phyloP scores from a whole-genome alignment of 2,329 filamentous ascomycete genomes.

The Claviceps lovelessii region DNA sequence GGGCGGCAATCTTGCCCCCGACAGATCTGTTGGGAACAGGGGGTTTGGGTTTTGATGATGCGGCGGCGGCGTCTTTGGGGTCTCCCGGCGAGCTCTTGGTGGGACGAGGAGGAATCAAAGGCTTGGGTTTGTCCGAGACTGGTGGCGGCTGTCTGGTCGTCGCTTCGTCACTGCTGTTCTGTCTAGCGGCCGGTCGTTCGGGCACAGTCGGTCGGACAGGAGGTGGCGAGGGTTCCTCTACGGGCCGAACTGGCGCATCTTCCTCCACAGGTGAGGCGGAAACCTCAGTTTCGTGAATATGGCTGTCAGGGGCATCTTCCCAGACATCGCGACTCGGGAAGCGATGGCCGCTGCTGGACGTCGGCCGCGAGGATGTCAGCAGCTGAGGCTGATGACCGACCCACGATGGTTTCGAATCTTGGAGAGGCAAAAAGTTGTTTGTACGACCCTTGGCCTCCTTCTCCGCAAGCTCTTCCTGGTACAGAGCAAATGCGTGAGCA shows the following conservation, averaged over 20 bases:
- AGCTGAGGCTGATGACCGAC: constrained; percentile 34
- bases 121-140: constrained; percentile 42
- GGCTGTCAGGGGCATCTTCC: constrained; percentile 83
- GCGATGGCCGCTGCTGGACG: constrained; percentile 45
- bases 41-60: constrained; percentile 60
- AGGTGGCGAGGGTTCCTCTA: constrained; percentile 24
- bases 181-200: constrained; percentile 39
- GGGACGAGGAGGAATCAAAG: constrained; percentile 46
- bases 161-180: constrained; percentile 22
- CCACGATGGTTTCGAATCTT: constrained; percentile 29
- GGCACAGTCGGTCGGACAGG: constrained; percentile 33
- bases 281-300: constrained; percentile 65
- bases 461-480: constrained; percentile 51
- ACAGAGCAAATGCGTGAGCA: constrained; percentile 50
- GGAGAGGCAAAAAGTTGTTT: constrained; percentile 15
- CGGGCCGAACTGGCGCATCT: constrained; percentile 16
- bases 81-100: constrained; percentile 33
- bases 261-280: constrained; percentile 19
- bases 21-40: constrained; percentile 59
- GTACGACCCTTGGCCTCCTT: constrained; percentile 26
- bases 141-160: constrained; percentile 22
- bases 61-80: constrained; percentile 27
- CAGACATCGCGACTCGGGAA: constrained; percentile 90
- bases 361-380: constrained; percentile 28
- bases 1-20: constrained; percentile 75